phyloP scores from a whole-genome alignment of 73 alveolate genomes.

The Stentor roeselii region DNA sequence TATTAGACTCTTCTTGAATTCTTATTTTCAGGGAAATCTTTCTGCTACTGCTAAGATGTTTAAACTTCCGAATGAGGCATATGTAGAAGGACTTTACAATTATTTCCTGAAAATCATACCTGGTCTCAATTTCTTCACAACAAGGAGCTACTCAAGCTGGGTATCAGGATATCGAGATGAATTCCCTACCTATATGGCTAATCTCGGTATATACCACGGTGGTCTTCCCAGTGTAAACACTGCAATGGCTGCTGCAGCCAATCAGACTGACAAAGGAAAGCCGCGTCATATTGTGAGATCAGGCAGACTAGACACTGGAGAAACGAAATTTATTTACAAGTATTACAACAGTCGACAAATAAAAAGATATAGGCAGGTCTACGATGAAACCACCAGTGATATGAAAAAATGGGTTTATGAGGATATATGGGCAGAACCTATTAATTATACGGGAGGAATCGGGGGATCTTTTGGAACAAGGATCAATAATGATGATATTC shows the following conservation, averaged over 20 bases:
- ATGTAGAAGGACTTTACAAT: constrained; percentile 1
- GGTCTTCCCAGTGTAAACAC: background rate
- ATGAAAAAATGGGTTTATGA: background rate
- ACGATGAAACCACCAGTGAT: background rate
- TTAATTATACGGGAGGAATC: background rate
- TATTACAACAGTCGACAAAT: background rate
- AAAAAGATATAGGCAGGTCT: background rate
- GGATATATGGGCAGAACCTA: constrained; percentile 6
- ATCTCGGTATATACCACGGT: background rate
- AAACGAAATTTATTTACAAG: background rate
- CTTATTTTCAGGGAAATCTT: background rate
- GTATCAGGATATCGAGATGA: background rate
- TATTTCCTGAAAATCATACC: constrained; percentile 10
- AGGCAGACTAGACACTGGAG: background rate
- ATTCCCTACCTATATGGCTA: background rate
- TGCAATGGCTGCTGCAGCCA: background rate
- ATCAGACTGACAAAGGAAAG: background rate
- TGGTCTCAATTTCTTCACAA: background rate
- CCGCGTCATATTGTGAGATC: background rate
- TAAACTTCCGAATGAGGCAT: background rate
- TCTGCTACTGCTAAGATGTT: background rate
- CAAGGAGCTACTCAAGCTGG: background rate
- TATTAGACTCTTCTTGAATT: background rate
- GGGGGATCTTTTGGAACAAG: background rate
- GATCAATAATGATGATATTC: background rate